These are phyloP conservation scores for Spinacia oleracea DNA, from an alignment of 179 eudicot genomes.

Conservation along the genomic window DNA sequence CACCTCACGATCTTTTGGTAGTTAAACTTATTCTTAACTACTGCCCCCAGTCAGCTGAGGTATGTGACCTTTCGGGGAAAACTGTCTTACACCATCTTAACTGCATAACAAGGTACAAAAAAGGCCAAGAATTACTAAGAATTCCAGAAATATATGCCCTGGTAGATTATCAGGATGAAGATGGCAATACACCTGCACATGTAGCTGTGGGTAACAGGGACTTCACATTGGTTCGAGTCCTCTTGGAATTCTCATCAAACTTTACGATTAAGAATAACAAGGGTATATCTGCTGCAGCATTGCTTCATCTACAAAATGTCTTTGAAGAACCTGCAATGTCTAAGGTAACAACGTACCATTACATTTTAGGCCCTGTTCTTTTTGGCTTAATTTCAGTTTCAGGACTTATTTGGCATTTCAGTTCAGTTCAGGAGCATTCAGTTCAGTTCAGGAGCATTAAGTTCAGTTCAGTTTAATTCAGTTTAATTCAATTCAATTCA, in stretches of 20 bases:
- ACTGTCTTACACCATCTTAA: constrained; percentile 17
- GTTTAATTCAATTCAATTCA: no score
- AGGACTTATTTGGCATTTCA: no score
- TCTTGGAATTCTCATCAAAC: not conserved
- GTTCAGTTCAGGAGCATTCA: no score
- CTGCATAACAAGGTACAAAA: not conserved
- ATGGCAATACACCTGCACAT: constrained; percentile 28
- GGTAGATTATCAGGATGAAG: not conserved
- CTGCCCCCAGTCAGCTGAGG: constrained; percentile 14
- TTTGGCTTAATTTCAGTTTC: no score
- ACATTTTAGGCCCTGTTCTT: no score
- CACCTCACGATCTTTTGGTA: not conserved
- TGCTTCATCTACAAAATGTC: not conserved
- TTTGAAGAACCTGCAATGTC: not conserved
- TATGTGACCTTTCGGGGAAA: not conserved
- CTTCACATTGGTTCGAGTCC: not conserved
- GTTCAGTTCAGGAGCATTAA: no score
- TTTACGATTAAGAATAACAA: constrained; percentile 5
- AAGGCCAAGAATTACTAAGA: not conserved
- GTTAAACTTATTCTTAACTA: not conserved
- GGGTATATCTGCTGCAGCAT: constrained; percentile 12
- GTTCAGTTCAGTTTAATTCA: no score
- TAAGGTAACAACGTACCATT: not conserved
- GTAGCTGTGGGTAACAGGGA: constrained; percentile 13
- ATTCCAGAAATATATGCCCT: constrained; percentile 3